phyloP scores from a whole-genome alignment of 169 alveolate species.

The Blepharisma undulans region DNA sequence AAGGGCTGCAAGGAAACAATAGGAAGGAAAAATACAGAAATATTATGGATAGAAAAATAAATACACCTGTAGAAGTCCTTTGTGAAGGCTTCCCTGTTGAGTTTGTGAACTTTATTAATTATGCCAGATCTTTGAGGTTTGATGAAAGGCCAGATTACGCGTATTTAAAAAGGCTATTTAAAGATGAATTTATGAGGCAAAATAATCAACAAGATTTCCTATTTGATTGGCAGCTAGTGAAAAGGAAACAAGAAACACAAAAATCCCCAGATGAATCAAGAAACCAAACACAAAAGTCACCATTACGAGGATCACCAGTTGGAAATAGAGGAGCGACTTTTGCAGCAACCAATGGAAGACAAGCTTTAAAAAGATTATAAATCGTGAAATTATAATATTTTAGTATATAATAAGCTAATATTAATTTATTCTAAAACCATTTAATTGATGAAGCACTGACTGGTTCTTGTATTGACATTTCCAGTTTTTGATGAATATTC shows the following conservation, averaged over 20 bases:
- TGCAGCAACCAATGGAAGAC: neutral
- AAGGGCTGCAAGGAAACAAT: neutral
- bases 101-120: slow-evolving; percentile 53
- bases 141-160: slow-evolving; percentile 79
- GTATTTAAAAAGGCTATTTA: slow-evolving; percentile 35
- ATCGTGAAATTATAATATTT: neutral
- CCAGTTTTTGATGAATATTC: neutral
- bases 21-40: neutral
- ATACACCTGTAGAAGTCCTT: slow-evolving; percentile 24
- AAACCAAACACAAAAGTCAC: neutral
- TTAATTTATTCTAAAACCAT: neutral
- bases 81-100: slow-evolving; percentile 75
- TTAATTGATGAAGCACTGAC: neutral
- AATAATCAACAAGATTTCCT: neutral
- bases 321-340: neutral
- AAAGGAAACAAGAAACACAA: neutral
- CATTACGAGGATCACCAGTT: neutral
- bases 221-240: neutral
- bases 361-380: neutral
- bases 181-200: neutral
- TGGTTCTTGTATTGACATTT: neutral
- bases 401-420: neutral
- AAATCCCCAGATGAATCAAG: neutral
- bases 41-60: neutral
- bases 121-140: slow-evolving; percentile 60